Percentiles rank a stretch among this genome's conserved stretches.
Evolutionary conservation across 139 green algal genomes (phyloP).

Genomic region (Spirogloea muscicola): DNA sequence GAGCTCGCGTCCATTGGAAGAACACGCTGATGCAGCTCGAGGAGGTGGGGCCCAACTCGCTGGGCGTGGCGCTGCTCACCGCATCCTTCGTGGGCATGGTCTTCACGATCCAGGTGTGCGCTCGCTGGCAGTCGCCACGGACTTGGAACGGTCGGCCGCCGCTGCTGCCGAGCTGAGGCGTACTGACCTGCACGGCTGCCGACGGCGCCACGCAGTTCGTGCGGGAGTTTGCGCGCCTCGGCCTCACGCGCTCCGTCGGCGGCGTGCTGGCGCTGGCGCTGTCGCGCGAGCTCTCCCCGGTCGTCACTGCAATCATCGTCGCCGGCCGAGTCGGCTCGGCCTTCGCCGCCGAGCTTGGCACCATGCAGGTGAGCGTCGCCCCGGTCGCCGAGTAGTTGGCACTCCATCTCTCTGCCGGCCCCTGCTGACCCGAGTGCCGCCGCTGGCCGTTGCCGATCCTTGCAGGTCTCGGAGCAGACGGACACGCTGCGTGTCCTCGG

Average conservation of each 20-base stretch:
- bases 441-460: neutral
- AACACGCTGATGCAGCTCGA: constrained; percentile 89
- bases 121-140: too few relatives aligned
- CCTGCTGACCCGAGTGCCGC: neutral
- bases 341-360: constrained; percentile 97
- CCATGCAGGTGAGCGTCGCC: constrained; percentile 78
- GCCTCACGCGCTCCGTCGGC: constrained; percentile 83
- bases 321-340: constrained; percentile 89
- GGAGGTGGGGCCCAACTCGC: constrained; percentile 83
- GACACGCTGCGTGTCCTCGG: constrained; percentile 91
- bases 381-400: neutral
- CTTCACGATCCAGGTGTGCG: constrained; percentile 91
- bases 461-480: constrained; percentile 95
- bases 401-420: neutral
- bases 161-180: neutral
- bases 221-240: constrained; percentile 73
- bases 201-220: constrained; percentile 70
- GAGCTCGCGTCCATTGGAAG: constrained; percentile 54
- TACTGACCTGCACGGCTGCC: neutral
- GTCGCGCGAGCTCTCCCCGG: constrained; percentile 88
- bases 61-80: constrained; percentile 92
- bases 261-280: constrained; percentile 93
- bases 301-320: constrained; percentile 97
- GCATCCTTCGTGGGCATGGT: constrained; percentile 97
- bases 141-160: neutral